These are phyloP conservation scores for Tephrocybe sp. DNA, from an alignment of 768 basidiomycete species.

Conservation along the genomic window DNA sequence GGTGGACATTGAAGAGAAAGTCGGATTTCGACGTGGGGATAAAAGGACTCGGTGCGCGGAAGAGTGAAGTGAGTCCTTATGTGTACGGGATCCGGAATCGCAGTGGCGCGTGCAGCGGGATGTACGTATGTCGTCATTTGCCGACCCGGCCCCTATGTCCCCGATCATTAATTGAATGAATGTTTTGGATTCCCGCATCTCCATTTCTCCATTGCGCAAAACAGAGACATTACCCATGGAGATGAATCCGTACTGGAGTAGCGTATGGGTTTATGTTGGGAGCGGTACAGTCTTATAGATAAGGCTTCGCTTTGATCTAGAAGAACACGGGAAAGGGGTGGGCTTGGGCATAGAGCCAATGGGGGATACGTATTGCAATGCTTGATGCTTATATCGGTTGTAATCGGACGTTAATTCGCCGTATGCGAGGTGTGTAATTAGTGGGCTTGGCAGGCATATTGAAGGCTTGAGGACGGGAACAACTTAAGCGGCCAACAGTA, in stretches of 20 bases:
- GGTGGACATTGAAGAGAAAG: not conserved
- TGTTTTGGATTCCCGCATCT: not conserved
- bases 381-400: not conserved
- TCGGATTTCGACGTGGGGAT: not conserved
- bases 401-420: too few relatives aligned
- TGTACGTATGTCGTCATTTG: slow-evolving; percentile 7
- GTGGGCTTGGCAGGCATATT: not conserved
- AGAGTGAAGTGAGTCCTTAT: not conserved
- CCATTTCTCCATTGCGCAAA: not conserved
- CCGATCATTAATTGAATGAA: slow-evolving; percentile 2
- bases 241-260: too few relatives aligned
- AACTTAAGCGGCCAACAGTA: not conserved
- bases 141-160: not conserved
- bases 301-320: too few relatives aligned
- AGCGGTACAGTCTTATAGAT: too few relatives aligned
- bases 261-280: too few relatives aligned
- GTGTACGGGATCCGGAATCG: slow-evolving; percentile 6
- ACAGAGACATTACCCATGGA: slow-evolving; percentile 1
- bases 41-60: not conserved
- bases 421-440: too few relatives aligned
- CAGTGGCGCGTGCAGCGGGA: slow-evolving; percentile 6
- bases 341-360: too few relatives aligned
- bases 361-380: not conserved
- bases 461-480: too few relatives aligned
- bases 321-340: not conserved